Base-by-base conservation (phyloP, 202 grass and related monocot genomes). In the Schoenoplectus tabernaemontani region DNA sequence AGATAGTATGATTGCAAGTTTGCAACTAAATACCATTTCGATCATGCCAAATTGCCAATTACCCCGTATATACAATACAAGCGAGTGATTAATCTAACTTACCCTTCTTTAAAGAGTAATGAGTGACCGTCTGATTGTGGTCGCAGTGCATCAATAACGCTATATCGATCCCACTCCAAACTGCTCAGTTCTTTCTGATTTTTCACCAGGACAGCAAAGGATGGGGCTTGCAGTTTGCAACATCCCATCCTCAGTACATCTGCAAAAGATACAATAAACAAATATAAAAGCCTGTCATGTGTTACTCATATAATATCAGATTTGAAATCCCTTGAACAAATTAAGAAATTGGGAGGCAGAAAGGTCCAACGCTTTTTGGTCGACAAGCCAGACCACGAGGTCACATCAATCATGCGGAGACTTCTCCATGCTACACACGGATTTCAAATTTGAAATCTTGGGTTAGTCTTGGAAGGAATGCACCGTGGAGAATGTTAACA, bases 391-490 rank as follows among this genome's bases (percentile, higher is more conserved):
- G 33, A 60, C 10, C 53, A 79, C 76, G 57, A 79, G 57, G 76
- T 79, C 57, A 44, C 53, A 61, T 79, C 76, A 79, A 79, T 79
- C 76, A 79, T 79, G 58, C 57, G 33, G 23, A 62, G 76, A 60
- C 57, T 53, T 75, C 70, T 56, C 70, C 70, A 75, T 75, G 47
- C 46, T 75, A 74, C 47, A 73, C 51, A 56, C 51, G 51, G 15
- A 80, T 64, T 80, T 80, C 17, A 59, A 80, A 80, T 80, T 80
- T 80, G 44, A 32, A 80, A 80, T 80, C 26, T 80, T 34, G 5
- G 77, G 48, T 58, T 10, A 36, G 59, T 65, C 30, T 65, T 12
- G 9, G 17, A 79, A 43, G 37, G 17, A 53, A 17, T 43, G 26
- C 28, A 32, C 28, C 51, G 51, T 56, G 48, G n/a, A n/a, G n/a